Base-by-base conservation (phyloP, 495 filamentous ascomycete species). In the Chaetomium cochliodes region DNA sequence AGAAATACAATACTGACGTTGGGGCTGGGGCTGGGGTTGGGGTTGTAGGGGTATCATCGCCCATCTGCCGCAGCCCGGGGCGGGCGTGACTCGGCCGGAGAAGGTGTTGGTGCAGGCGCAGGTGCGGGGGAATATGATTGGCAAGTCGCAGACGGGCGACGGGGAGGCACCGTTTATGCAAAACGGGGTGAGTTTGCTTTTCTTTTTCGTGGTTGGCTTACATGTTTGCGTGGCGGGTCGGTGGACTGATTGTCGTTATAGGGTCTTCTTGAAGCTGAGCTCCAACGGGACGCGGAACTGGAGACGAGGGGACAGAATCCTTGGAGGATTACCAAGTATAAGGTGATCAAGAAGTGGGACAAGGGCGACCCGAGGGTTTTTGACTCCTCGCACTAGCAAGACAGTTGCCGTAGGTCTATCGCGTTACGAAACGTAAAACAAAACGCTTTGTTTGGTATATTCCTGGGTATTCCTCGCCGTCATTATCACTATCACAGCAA, bases 251-350 rank as follows among this genome's bases (percentile, higher is more conserved):
- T 18, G 5, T 15, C 22, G 25, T 20, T 6, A 39, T 25, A 66
- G 62, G 69, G 69, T 5, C 58, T 62, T 0, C 44, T 64, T 16
- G 58, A 71, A 26, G 61, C 69, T 18, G 69, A 73, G 13, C 61
- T 76, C 5, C 44, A 65, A 26, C 50, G 70, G 11, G 50, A 71
- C 13, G 47, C 63, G 0, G 69, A 66, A 33, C 58, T 76, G 2
- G 74, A 76, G 61, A 16, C 58, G 13, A 60, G 69, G 39, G 72
- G 70, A 9, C 26, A 65, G 16, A 74, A 76, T 39, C 72, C 72
- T 0, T 76, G 72, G 74, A 61, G 74, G 4, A 67, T 76, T 30
- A 70, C 64, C 23, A 71, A 62, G 26, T 69, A 68, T 7, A 64
- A 68, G 44, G 41, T 60, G 4, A 28, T 28, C 37, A 65, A 67